These are phyloP conservation scores for Pyrrhoderma lamaoense DNA, from an alignment of 1,284 basidiomycete genomes.

Conservation along the genomic window DNA sequence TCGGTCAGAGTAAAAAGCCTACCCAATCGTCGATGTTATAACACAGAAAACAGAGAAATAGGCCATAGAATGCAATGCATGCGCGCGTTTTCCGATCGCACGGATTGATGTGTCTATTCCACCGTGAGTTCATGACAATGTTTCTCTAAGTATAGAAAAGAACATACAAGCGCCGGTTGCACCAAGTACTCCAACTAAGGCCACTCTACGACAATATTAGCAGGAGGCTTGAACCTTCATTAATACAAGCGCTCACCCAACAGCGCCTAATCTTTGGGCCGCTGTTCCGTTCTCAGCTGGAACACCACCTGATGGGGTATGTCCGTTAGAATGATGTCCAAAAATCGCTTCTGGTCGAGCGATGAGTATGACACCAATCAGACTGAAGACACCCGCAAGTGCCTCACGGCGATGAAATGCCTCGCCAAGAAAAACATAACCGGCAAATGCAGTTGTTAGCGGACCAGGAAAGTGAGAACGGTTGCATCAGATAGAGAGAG, in stretches of 20 bases:
- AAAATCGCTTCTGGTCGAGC: constrained; percentile 46
- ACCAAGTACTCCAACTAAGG: constrained; percentile 53
- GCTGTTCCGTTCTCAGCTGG: constrained; percentile 29
- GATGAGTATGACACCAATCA: constrained; percentile 58
- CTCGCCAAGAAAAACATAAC: constrained; percentile 63
- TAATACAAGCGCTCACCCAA: constrained; percentile 32
- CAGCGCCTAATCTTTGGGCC: constrained; percentile 41
- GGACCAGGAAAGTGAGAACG: constrained; percentile 74
- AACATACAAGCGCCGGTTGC: constrained; percentile 52
- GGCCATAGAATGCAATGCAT: constrained; percentile 64
- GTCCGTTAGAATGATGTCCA: constrained; percentile 25
- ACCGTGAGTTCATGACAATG: neutral
- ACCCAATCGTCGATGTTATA: constrained; percentile 46
- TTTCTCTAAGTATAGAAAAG: neutral
- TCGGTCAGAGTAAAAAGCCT: constrained; percentile 20
- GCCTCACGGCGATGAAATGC: constrained; percentile 50
- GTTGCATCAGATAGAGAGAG: constrained; percentile 70
- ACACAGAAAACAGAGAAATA: constrained; percentile 62
- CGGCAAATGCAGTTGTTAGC: constrained; percentile 60
- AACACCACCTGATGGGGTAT: constrained; percentile 11
- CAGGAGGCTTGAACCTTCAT: neutral
- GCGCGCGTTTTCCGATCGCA: constrained; percentile 66
- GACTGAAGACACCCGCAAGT: constrained; percentile 52
- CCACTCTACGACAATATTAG: constrained; percentile 32
- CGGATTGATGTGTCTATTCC: constrained; percentile 59